These are phyloP conservation scores for Perkinsus chesapeaki DNA, from an alignment of 169 alveolate genomes.

Conservation along the genomic window DNA sequence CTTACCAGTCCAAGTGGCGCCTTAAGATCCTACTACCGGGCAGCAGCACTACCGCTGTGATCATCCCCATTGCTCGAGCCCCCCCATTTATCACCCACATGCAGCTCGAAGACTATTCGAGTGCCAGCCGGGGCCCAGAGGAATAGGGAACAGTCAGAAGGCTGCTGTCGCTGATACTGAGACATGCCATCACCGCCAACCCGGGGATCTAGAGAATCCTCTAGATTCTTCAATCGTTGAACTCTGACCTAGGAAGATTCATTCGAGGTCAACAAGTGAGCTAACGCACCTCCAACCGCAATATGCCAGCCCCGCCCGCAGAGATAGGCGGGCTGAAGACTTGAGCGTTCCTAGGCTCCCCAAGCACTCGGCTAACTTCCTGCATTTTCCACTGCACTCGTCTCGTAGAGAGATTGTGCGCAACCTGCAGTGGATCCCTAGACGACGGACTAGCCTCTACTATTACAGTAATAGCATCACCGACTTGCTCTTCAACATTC, in stretches of 20 bases:
- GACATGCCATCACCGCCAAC: neutral
- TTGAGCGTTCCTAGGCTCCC: neutral
- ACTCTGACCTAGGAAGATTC: neutral
- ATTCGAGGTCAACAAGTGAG: neutral
- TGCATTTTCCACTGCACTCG: neutral
- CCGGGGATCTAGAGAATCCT: neutral
- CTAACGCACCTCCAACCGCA: neutral
- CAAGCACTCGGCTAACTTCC: neutral
- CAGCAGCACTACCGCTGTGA: neutral
- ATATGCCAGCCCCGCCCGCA: neutral
- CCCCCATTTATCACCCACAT: neutral
- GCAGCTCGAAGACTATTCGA: neutral
- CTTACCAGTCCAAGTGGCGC: neutral
- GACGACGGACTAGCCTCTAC: neutral
- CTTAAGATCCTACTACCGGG: neutral
- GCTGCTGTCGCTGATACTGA: neutral
- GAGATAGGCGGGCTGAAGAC: neutral
- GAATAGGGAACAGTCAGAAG: neutral
- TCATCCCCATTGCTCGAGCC: neutral
- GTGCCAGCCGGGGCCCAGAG: neutral
- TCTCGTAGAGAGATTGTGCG: neutral
- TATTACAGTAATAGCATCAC: neutral
- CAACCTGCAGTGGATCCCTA: neutral
- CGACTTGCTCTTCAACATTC: neutral
- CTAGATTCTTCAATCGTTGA: neutral